Base-by-base conservation (phyloP, 2,329 filamentous ascomycete genomes). In the Calonectria pseudoreteaudii region DNA sequence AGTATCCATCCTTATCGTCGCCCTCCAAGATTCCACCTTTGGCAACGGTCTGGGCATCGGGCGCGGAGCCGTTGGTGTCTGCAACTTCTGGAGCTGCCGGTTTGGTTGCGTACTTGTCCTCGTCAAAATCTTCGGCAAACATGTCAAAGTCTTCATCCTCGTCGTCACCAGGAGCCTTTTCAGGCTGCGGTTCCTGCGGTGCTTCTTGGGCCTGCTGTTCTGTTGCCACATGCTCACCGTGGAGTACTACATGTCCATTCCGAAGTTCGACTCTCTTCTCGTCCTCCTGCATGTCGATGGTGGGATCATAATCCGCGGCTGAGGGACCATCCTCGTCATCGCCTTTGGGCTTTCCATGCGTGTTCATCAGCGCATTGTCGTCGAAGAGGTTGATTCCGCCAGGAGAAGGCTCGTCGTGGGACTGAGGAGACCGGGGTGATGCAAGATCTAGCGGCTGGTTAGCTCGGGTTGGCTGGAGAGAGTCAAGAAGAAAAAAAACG, bases 1-100 rank as follows among this genome's bases (percentile, higher is more conserved):
- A 99, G 83, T 98, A 98, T 8, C 96, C 97, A 81, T 99, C 95
- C 67, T 94, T 92, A 82, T 98, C 97, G 82, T 98, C 96, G 73
- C 98, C 96, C 81, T 98, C 96, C 67, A 98, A 91, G 84, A 96
- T 94, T 75, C 93, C 94, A 75, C 92, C 92, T 83, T 86, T 94
- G 86, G 92, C 93, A 77, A 91, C 90, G 83, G 84, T 93, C 86
- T 84, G 92, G 86, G 78, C 87, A 14, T 87, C 86, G 58, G 79
- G 77, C 9, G 88, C 87, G 53, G 88, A 87, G 26, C 88, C 88
- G 38, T 88, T 87, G 31, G 83, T 83, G 53, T 86, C 83, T 31
- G 84, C 82, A 11, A 83, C 79, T 28, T 84, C 80, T 4, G 81
- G 81, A n/a, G 80, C 81, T 68, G 80, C 84, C 4, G 85, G 82